Evolutionary conservation across 1,139 yeast species (phyloP).

Genomic region (Magnusiomyces sp.): DNA sequence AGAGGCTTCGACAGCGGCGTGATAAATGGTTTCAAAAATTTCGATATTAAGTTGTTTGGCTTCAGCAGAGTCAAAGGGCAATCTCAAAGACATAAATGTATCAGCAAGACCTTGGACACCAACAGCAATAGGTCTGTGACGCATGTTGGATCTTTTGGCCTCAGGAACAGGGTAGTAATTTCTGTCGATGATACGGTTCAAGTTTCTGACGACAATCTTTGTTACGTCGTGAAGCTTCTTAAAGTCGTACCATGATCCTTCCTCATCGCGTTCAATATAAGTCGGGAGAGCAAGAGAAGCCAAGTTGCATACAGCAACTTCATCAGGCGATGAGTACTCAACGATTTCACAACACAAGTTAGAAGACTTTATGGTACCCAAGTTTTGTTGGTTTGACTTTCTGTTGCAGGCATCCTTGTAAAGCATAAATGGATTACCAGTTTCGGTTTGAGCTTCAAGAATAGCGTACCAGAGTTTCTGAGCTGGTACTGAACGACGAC

Average conservation of each 20-base stretch:
- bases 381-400: slow-evolving; percentile 68
- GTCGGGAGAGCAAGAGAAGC: slow-evolving; percentile 73
- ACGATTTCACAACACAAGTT: slow-evolving; percentile 79
- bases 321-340: slow-evolving; percentile 68
- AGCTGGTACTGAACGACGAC: slow-evolving; percentile 53
- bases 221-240: slow-evolving; percentile 51
- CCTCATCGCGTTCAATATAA: slow-evolving; percentile 37
- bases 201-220: slow-evolving; percentile 54
- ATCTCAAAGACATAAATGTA: slow-evolving; percentile 50
- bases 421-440: slow-evolving; percentile 77
- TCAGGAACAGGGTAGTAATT: slow-evolving; percentile 59
- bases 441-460: slow-evolving; percentile 71
- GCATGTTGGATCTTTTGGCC: slow-evolving; percentile 52
- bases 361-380: slow-evolving; percentile 72
- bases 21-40: slow-evolving; percentile 76
- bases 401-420: slow-evolving; percentile 74
- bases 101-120: slow-evolving; percentile 83
- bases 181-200: slow-evolving; percentile 59
- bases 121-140: slow-evolving; percentile 65
- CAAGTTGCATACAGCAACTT: slow-evolving; percentile 75
- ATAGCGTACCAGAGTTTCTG: slow-evolving; percentile 72
- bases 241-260: slow-evolving; percentile 43
- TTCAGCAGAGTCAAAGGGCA: slow-evolving; percentile 58
- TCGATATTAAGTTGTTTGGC: slow-evolving; percentile 55
- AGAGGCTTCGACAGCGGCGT: slow-evolving; percentile 68